A percentile compares a stretch with the other conserved stretches of the same genome.
These are phyloP conservation scores for Nothopassalora personata DNA, from an alignment of 2,329 filamentous ascomycete genomes.

Conservation along the genomic window DNA sequence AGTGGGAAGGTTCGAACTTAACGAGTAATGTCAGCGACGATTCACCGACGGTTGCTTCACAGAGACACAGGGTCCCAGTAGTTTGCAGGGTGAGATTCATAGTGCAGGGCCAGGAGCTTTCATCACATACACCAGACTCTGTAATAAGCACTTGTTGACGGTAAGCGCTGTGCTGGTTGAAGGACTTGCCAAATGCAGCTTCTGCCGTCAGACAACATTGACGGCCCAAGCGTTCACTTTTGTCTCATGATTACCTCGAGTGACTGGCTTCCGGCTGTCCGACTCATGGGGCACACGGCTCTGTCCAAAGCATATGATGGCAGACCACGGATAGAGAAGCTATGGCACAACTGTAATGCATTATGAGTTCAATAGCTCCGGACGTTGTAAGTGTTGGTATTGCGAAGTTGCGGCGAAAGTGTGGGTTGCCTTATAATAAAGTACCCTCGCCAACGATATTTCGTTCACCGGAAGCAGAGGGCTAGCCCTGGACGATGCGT, in stretches of 20 bases:
- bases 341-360: constrained; percentile 5
- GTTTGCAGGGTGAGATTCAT: too few species aligned
- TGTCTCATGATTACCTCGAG: background rate
- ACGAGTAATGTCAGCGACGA: background rate
- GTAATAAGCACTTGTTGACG: background rate
- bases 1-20: background rate
- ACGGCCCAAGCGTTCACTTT: background rate
- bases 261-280: background rate
- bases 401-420: constrained; percentile 6
- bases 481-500: background rate
- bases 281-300: background rate
- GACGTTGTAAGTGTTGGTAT: background rate
- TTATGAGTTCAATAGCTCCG: constrained; percentile 5
- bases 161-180: background rate
- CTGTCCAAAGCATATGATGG: background rate
- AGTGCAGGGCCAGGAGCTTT: background rate
- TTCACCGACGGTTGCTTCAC: background rate
- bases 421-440: background rate
- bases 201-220: too few species aligned
- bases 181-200: background rate
- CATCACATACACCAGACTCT: background rate
- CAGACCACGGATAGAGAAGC: background rate
- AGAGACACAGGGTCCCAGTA: background rate
- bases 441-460: background rate
- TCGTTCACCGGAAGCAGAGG: background rate